A percentile compares a stretch with the other conserved stretches of the same genome.
These are phyloP conservation scores for Glycine tomentella DNA, from an alignment of 306 rosid genomes.

Conservation along the genomic window DNA sequence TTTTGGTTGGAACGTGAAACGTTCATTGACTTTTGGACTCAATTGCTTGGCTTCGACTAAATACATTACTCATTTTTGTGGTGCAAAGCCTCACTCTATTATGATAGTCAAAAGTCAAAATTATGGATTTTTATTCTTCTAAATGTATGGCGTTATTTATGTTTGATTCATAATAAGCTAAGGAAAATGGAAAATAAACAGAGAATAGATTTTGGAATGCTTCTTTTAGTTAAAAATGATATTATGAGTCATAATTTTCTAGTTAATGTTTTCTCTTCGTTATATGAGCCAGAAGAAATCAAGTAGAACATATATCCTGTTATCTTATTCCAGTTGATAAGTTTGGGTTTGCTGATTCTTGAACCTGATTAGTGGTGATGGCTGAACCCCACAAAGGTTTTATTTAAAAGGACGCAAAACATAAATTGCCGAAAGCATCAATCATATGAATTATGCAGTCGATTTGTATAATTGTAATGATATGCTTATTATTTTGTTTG, in stretches of 20 bases:
- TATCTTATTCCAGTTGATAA: background rate
- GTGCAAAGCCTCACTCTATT: background rate
- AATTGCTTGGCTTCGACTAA: background rate
- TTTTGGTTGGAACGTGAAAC: background rate
- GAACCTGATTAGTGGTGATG: no score
- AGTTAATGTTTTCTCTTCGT: background rate
- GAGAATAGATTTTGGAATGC: slow-evolving; percentile 2
- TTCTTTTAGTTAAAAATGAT: slow-evolving; percentile 5
- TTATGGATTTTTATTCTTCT: background rate
- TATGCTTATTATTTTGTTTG: slow-evolving; percentile 38
- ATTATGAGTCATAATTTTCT: background rate
- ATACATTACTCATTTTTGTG: background rate
- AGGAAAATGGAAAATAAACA: background rate
- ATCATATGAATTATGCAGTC: slow-evolving; percentile 27
- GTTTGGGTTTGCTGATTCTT: no score
- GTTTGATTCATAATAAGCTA: slow-evolving; percentile 21
- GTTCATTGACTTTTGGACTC: no score
- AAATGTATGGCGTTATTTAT: background rate
- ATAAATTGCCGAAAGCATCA: slow-evolving; percentile 51
- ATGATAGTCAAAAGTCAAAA: background rate
- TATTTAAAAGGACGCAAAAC: background rate
- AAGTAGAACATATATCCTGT: background rate
- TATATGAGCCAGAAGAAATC: slow-evolving; percentile 18
- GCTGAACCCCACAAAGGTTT: background rate
- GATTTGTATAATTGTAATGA: slow-evolving; percentile 26